These are phyloP conservation scores for Plasmopara viticola DNA, from an alignment of 352 stramenopile species.

Conservation along the genomic window DNA sequence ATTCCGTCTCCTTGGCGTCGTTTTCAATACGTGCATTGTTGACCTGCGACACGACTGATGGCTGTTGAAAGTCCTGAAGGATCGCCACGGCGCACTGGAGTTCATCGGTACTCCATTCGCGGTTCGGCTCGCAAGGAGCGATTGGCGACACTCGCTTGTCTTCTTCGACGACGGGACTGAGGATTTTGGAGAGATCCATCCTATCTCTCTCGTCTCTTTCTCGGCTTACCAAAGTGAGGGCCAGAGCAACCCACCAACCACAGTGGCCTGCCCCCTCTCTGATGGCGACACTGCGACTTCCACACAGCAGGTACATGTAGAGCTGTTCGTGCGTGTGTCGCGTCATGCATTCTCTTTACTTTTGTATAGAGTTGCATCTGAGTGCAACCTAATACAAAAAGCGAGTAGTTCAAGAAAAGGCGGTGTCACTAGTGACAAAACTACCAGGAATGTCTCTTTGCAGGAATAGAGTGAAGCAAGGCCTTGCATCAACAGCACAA, in stretches of 20 bases:
- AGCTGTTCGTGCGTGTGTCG: slow-evolving; percentile 35
- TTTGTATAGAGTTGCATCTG: slow-evolving; percentile 26
- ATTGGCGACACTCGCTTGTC: slow-evolving; percentile 8
- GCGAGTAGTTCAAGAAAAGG: slow-evolving; percentile 12
- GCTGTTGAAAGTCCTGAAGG: slow-evolving; percentile 54
- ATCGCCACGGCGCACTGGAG: slow-evolving; percentile 57
- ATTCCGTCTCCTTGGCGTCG: slow-evolving; percentile 6
- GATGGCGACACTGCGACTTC: slow-evolving; percentile 27
- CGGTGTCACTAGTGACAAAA: not conserved
- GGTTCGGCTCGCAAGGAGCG: slow-evolving; percentile 10
- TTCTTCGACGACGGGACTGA: slow-evolving; percentile 36
- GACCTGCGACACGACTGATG: slow-evolving; percentile 6
- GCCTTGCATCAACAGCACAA: not conserved
- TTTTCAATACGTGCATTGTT: not conserved
- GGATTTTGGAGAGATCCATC: slow-evolving; percentile 56
- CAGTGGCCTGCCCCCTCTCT: slow-evolving; percentile 21
- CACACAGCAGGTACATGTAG: slow-evolving; percentile 22
- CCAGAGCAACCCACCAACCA: slow-evolving; percentile 34
- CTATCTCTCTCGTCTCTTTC: slow-evolving; percentile 1
- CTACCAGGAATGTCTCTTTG: not conserved
- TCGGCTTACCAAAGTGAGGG: slow-evolving; percentile 21
- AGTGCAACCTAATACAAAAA: slow-evolving; percentile 19
- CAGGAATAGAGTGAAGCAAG: not conserved
- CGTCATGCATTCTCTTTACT: slow-evolving; percentile 29
- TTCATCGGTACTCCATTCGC: slow-evolving; percentile 43